Conservation (phyloP, 2,329 filamentous ascomycete species). For the Fonsecaea erecta region DNA sequence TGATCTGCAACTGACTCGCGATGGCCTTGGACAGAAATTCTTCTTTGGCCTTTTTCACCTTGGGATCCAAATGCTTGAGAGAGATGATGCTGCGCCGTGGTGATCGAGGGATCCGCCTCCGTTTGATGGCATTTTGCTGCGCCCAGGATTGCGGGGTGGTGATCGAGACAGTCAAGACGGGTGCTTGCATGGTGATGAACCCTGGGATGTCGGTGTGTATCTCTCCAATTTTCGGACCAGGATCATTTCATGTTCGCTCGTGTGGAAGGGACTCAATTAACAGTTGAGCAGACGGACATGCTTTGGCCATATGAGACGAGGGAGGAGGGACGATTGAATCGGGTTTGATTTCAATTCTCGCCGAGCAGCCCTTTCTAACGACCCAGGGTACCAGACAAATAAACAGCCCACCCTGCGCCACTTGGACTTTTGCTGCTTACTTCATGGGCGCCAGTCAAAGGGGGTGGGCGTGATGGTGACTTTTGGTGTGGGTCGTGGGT, state of each 20-base stretch:
- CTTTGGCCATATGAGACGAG: constrained; percentile 1
- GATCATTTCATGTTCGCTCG: not conserved
- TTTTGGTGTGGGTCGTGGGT: not conserved
- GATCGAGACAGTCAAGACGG: constrained; percentile 18
- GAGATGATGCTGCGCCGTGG: constrained; percentile 7
- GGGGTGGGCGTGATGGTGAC: not conserved
- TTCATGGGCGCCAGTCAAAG: not conserved
- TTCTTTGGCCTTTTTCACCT: constrained; percentile 11
- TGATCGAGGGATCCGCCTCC: constrained; percentile 8
- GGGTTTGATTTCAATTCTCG: not conserved
- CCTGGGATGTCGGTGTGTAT: not conserved
- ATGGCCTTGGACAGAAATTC: constrained; percentile 11
- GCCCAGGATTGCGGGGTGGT: constrained; percentile 19
- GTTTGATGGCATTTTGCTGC: constrained; percentile 17
- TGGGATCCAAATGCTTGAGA: constrained; percentile 8
- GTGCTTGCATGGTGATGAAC: constrained; percentile 8
- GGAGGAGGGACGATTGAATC: not conserved
- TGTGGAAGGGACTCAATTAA: not conserved
- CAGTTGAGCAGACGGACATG: not conserved
- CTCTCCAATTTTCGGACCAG: not conserved
- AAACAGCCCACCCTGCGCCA: not conserved
- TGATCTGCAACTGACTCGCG: constrained; percentile 15
- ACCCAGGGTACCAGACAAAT: not conserved
- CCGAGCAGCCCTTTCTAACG: not conserved
- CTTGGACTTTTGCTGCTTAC: constrained; percentile 12